Evolutionary conservation across 352 stramenopile species (phyloP).

Genomic region (Phytophthora hibernalis): DNA sequence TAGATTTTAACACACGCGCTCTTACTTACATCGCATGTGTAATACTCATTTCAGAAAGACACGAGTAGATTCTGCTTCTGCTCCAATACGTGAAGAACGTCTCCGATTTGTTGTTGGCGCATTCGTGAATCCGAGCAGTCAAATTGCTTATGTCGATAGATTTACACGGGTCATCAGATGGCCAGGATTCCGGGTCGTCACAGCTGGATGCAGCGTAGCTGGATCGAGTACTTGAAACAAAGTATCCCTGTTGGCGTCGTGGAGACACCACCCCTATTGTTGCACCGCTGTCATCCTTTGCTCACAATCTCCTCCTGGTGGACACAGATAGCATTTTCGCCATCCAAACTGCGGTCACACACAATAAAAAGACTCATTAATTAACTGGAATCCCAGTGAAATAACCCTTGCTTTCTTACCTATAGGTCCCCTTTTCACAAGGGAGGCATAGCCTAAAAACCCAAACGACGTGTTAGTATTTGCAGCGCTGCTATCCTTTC

Average conservation of each 20-base stretch:
- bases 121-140: conserved; percentile 53
- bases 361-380: conserved; percentile 2
- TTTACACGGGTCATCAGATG: conserved; percentile 58
- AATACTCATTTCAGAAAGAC: conserved; percentile 67
- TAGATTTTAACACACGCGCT: not conserved
- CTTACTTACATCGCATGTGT: conserved; percentile 62
- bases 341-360: conserved; percentile 55
- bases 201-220: conserved; percentile 53
- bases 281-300: conserved; percentile 36
- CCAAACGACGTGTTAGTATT: conserved; percentile 11
- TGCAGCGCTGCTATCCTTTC: not conserved
- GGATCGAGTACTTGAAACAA: conserved; percentile 45
- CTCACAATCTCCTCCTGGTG: conserved; percentile 58
- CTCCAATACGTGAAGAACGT: conserved; percentile 64
- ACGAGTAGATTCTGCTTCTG: conserved; percentile 67
- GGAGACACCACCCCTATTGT: conserved; percentile 53
- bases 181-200: conserved; percentile 46
- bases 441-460: conserved; percentile 48
- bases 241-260: conserved; percentile 53
- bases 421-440: conserved; percentile 75
- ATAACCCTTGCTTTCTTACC: conserved; percentile 30
- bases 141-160: conserved; percentile 35
- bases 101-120: conserved; percentile 28
- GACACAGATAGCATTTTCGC: conserved; percentile 67
- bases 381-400: not conserved